A percentile compares a stretch with the other conserved stretches of the same genome.
Conservation (phyloP, 305 asterid genomes). For the Andrographis paniculata region DNA sequence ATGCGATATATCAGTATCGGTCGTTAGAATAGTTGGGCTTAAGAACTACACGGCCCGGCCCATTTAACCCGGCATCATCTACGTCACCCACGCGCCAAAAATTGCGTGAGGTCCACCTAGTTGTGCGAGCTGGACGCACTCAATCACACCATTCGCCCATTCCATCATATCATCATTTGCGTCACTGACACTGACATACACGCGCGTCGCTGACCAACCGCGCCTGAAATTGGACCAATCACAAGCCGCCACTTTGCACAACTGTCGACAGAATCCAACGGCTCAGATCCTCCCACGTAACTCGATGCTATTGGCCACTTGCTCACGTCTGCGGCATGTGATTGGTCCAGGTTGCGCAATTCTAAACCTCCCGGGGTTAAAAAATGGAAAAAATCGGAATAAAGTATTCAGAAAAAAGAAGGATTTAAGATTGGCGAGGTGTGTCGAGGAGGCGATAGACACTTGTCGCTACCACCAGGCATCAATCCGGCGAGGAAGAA, state of each 20-base stretch:
- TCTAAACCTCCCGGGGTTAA: slow-evolving; percentile 19
- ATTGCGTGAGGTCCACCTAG: slow-evolving; percentile 1
- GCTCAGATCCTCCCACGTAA: slow-evolving; percentile 31
- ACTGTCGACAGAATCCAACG: slow-evolving; percentile 22
- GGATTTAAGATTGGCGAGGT: slow-evolving; percentile 26
- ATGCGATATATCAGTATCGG: too few relatives aligned
- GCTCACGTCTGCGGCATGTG: slow-evolving; percentile 16
- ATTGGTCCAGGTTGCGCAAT: slow-evolving; percentile 45
- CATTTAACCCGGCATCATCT: too few relatives aligned
- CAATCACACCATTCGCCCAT: too few relatives aligned
- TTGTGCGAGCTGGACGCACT: slow-evolving; percentile 18
- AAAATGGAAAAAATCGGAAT: slow-evolving; percentile 1
- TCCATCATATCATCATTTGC: background rate
- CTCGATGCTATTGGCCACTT: slow-evolving; percentile 21
- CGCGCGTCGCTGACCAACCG: slow-evolving; percentile 1
- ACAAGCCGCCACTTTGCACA: slow-evolving; percentile 14
- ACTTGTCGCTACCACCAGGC: slow-evolving; percentile 61
- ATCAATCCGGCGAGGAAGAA: slow-evolving; percentile 45
- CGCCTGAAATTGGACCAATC: slow-evolving; percentile 18
- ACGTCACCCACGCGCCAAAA: too few relatives aligned
- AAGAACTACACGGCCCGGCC: too few relatives aligned
- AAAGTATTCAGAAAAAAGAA: slow-evolving; percentile 9
- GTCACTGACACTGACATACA: slow-evolving; percentile 12
- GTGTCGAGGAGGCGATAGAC: slow-evolving; percentile 46
- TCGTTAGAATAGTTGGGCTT: too few relatives aligned